Evolutionary conservation across 768 basidiomycete genomes (phyloP).

Genomic region (Crepidotus variabilis): DNA sequence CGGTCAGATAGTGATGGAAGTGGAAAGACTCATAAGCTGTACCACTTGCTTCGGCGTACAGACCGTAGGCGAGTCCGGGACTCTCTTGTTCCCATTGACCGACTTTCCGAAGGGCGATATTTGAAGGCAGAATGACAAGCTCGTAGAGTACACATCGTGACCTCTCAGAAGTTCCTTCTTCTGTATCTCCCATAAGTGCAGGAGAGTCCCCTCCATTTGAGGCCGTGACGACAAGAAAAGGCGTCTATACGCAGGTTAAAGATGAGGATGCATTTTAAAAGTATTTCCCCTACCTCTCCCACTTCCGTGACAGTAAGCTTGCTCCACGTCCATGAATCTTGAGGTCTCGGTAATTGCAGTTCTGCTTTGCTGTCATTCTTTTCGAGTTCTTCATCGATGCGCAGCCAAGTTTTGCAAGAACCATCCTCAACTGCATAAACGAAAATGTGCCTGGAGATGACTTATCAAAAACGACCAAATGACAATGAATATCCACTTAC

Average conservation of each 20-base stretch:
- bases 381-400: conserved; percentile 23
- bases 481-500: conserved; percentile 32
- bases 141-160: conserved; percentile 39
- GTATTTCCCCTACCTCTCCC: conserved; percentile 33
- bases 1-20: neutral
- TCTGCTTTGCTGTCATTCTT: conserved; percentile 16
- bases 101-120: conserved; percentile 38
- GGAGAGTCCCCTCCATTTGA: conserved; percentile 32
- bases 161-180: conserved; percentile 31
- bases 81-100: conserved; percentile 57
- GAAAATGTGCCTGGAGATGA: conserved; percentile 43
- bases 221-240: conserved; percentile 45
- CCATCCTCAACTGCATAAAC: conserved; percentile 55
- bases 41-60: conserved; percentile 49
- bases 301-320: conserved; percentile 30
- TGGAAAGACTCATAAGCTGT: conserved; percentile 14
- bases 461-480: conserved; percentile 6
- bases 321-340: conserved; percentile 42
- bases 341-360: conserved; percentile 27
- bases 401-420: conserved; percentile 19
- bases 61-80: conserved; percentile 37
- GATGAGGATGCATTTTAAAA: conserved; percentile 4
- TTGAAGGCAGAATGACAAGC: conserved; percentile 26
- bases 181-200: conserved; percentile 24
- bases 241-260: conserved; percentile 23